Conservation (phyloP, 371 early-diverging fungal species). For the Caulochytrium protostelioides region DNA sequence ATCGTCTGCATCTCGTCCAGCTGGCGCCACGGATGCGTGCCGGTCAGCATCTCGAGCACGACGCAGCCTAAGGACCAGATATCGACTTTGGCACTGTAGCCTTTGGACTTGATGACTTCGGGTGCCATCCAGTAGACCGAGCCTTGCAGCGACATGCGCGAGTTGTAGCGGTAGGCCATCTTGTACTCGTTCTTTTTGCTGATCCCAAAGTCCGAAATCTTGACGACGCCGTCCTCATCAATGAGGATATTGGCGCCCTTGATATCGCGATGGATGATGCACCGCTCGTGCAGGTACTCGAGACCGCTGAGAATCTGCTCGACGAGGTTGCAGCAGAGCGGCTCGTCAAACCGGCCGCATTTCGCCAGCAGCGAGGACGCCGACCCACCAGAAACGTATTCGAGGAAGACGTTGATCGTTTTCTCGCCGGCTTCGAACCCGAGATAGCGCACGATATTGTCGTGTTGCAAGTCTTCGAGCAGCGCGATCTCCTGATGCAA, state of each 20-base stretch:
- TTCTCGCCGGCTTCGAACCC: conserved; percentile 41
- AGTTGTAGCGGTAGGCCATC: conserved; percentile 16
- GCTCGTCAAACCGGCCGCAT: conserved; percentile 50
- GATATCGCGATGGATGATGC: conserved; percentile 79
- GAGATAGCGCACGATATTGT: conserved; percentile 84
- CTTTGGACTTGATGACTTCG: conserved; percentile 51
- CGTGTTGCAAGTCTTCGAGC: conserved; percentile 69
- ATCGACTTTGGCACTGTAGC: conserved; percentile 62
- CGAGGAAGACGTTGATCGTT: conserved; percentile 65
- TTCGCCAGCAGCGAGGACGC: conserved; percentile 41
- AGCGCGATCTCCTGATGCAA: conserved; percentile 73
- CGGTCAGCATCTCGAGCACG: conserved; percentile 87
- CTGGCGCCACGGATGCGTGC: conserved; percentile 79
- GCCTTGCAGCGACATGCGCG: conserved; percentile 32
- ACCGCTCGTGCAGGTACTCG: conserved; percentile 29
- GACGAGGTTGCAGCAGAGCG: conserved; percentile 19
- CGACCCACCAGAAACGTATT: conserved; percentile 72
- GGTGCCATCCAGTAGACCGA: conserved; percentile 84
- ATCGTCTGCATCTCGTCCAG: conserved; percentile 80
- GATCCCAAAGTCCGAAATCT: conserved; percentile 95
- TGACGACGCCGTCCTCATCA: conserved; percentile 62
- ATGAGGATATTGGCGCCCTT: conserved; percentile 79
- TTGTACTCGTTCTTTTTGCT: conserved; percentile 45
- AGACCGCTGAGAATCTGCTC: conserved; percentile 13
- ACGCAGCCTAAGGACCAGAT: conserved; percentile 81